Base-by-base conservation (phyloP, 2,329 filamentous ascomycete genomes). In the Zasmidium citrigriseum region DNA sequence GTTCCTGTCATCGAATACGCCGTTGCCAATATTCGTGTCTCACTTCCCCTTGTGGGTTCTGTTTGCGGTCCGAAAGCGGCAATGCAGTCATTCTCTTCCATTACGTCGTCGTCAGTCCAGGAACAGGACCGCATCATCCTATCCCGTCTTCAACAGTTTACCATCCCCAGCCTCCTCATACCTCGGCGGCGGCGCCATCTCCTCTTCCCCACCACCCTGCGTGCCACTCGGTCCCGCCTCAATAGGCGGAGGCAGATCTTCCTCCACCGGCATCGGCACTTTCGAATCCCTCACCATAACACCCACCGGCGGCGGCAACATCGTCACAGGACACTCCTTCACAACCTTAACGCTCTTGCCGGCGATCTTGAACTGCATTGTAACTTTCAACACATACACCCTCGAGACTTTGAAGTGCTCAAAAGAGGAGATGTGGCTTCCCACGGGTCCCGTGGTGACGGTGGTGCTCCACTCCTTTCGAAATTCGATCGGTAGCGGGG, bases 381-480 rank as follows among this genome's bases (percentile, higher is more conserved):
- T 41, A 23, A 65, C 47, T 16, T 56, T 57, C n/a, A 65, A 18
- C 5, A 46, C 41, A 44, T 65, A 65, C 12, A 46, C 34, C 22
- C 63, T 55, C 18, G 59, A 57, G 14, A 64, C 22, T 24, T 62
- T 59, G 18, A 54, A 50, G 44, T 65, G 61, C 11, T 38, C 52
- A 54, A 65, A 65, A 3, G 61, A 62, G 46, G 55, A 59, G 7
- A 54, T 22, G 20, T 53, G 52, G 10, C 44, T 21, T 34, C 14
- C 29, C 10, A 65, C 46, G 1, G 18, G 49, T 11, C 34, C 48
- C 16, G 64, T 47, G 7, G 12, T 38, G 1, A 51, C 48, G 14
- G 59, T 54, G 22, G 62, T 55, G n/a, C 61, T 57, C 18, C 57
- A 58, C 10, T 50, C 52, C 46, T 65, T 64, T 3, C 57, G 58